These are phyloP conservation scores for Oryza glumipatula DNA, from an alignment of 176 grass and related monocot species.

Conservation along the genomic window DNA sequence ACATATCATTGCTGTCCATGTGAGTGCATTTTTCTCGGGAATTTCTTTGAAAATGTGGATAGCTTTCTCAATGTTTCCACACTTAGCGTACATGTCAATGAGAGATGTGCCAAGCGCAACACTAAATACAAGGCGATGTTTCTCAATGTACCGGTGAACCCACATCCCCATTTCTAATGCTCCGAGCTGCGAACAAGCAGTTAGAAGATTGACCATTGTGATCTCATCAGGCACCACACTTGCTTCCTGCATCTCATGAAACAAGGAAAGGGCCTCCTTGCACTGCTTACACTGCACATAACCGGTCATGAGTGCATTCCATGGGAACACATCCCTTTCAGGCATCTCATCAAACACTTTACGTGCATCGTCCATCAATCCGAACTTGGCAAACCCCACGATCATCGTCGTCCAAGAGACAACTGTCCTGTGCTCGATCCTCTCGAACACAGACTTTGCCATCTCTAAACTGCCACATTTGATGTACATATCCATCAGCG, in stretches of 20 bases:
- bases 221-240: slow-evolving; percentile 62
- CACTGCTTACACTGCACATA: slow-evolving; percentile 68
- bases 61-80: slow-evolving; percentile 71
- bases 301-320: slow-evolving; percentile 78
- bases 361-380: slow-evolving; percentile 49
- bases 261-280: slow-evolving; percentile 62
- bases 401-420: slow-evolving; percentile 79
- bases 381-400: slow-evolving; percentile 55
- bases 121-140: slow-evolving; percentile 47
- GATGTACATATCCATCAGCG: slow-evolving; percentile 67
- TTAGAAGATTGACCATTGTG: slow-evolving; percentile 71
- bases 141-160: slow-evolving; percentile 65
- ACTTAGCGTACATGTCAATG: slow-evolving; percentile 89
- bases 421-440: slow-evolving; percentile 30
- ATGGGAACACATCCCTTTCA: slow-evolving; percentile 69
- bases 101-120: slow-evolving; percentile 66
- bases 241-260: slow-evolving; percentile 78
- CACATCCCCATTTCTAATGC: slow-evolving; percentile 73
- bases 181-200: slow-evolving; percentile 69
- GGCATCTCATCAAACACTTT: slow-evolving; percentile 79
- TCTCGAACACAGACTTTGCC: slow-evolving; percentile 50
- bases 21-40: slow-evolving; percentile 67
- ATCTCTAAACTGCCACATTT: slow-evolving; percentile 54
- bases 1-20: slow-evolving; percentile 72
- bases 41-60: slow-evolving; percentile 56